These are phyloP conservation scores for Fallopia convolvulus DNA, from an alignment of 148 eudicot species.

Conservation along the genomic window DNA sequence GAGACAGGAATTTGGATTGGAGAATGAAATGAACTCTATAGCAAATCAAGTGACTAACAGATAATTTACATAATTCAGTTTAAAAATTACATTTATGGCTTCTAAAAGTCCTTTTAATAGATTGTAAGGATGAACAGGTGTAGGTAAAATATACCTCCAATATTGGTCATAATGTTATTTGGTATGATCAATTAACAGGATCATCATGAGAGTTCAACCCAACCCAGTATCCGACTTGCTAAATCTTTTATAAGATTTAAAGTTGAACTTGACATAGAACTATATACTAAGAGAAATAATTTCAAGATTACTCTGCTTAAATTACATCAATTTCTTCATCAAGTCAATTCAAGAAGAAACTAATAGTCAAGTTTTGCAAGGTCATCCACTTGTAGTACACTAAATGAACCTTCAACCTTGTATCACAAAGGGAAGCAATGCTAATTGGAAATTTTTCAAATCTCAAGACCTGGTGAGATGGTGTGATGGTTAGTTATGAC, in stretches of 20 bases:
- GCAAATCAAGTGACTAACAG: not conserved
- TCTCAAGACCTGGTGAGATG: too few species aligned
- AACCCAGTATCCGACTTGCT: not conserved
- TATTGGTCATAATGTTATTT: not conserved
- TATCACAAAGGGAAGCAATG: not conserved
- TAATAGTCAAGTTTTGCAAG: not conserved
- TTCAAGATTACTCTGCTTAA: not conserved
- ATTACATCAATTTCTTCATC: not conserved
- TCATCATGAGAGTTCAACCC: not conserved
- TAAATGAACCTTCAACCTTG: not conserved
- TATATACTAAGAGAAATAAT: not conserved
- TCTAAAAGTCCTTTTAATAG: too few species aligned
- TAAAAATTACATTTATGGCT: not conserved
- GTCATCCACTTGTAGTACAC: not conserved
- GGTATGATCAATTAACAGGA: not conserved
- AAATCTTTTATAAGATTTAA: not conserved
- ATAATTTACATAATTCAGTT: not conserved
- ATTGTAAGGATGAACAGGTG: too few species aligned
- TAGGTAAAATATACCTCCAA: not conserved
- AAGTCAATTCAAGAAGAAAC: not conserved
- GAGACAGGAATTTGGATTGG: not conserved
- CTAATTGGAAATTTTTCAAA: not conserved
- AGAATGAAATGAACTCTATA: too few species aligned
- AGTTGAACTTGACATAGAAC: not conserved
- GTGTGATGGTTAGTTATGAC: too few species aligned